phyloP scores from a whole-genome alignment of 805 yeast species.

The Kregervanrija delftensis region DNA sequence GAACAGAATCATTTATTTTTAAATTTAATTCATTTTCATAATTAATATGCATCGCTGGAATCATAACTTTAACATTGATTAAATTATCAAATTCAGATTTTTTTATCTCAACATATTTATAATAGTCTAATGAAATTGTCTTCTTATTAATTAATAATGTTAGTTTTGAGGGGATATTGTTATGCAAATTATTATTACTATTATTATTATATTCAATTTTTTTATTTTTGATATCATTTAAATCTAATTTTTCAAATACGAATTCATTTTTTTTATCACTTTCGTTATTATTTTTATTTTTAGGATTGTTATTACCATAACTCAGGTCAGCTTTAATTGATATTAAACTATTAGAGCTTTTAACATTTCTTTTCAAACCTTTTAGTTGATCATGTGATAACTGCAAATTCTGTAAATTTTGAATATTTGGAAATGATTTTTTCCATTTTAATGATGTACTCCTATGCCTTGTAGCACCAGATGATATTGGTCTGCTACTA shows the following conservation, averaged over 20 bases:
- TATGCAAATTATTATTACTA: background rate
- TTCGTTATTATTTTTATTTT: background rate
- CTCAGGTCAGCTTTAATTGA: background rate
- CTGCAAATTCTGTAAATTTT: background rate
- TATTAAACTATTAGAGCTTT: constrained; percentile 3
- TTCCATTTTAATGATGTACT: background rate
- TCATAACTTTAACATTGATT: constrained; percentile 10
- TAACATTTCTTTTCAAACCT: background rate
- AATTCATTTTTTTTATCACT: background rate
- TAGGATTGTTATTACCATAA: background rate
- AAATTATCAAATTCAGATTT: constrained; percentile 9
- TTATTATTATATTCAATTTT: background rate
- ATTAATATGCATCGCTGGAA: constrained; percentile 14
- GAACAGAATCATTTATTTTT: constrained; percentile 28
- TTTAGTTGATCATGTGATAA: background rate
- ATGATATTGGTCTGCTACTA: constrained; percentile 9
- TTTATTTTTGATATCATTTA: background rate
- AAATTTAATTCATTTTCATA: constrained; percentile 14
- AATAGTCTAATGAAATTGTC: constrained; percentile 37
- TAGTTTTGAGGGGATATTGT: constrained; percentile 26
- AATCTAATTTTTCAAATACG: background rate
- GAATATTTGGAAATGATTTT: background rate
- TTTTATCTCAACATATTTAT: constrained; percentile 19
- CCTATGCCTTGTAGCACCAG: background rate
- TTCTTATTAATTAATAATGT: constrained; percentile 39